Percentiles rank a stretch among this genome's conserved stretches.
Evolutionary conservation across 2,329 filamentous ascomycete genomes (phyloP).

Genomic region (Emergomyces pasteurianus): DNA sequence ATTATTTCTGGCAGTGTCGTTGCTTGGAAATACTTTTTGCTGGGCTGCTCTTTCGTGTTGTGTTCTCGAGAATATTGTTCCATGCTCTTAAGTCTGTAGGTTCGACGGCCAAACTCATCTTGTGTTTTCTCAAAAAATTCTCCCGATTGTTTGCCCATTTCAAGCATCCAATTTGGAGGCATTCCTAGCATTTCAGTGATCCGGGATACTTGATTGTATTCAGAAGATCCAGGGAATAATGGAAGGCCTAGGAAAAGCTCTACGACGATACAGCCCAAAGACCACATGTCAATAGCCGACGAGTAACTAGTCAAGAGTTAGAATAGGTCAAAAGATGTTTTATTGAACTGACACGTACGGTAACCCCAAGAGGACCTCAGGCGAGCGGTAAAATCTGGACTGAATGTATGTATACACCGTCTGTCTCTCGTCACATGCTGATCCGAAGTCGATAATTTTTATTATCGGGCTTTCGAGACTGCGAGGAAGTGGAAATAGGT

Average conservation of each 20-base stretch:
- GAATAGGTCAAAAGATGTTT: not conserved
- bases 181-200: slow-evolving; percentile 98
- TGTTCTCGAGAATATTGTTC: slow-evolving; percentile 96
- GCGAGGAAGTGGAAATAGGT: not conserved
- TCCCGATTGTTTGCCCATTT: slow-evolving; percentile 94
- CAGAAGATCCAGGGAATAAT: slow-evolving; percentile 90
- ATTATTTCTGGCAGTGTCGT: slow-evolving; percentile 94
- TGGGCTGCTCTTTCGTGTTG: slow-evolving; percentile 93
- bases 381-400: slow-evolving; percentile 93
- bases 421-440: slow-evolving; percentile 93
- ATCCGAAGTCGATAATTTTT: slow-evolving; percentile 99
- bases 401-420: slow-evolving; percentile 99
- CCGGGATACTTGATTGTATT: slow-evolving; percentile 95
- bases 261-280: slow-evolving; percentile 92
- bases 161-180: slow-evolving; percentile 96
- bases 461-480: slow-evolving; percentile 95
- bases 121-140: slow-evolving; percentile 92
- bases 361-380: slow-evolving; percentile 86
- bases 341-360: slow-evolving; percentile 39
- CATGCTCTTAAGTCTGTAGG: slow-evolving; percentile 89
- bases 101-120: slow-evolving; percentile 86
- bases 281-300: slow-evolving; percentile 99
- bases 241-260: slow-evolving; percentile 92
- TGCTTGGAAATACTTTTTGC: slow-evolving; percentile 98
- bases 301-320: slow-evolving; percentile 54